These are phyloP conservation scores for Platanthera zijinensis DNA, from an alignment of 106 monocot species.

Conservation along the genomic window DNA sequence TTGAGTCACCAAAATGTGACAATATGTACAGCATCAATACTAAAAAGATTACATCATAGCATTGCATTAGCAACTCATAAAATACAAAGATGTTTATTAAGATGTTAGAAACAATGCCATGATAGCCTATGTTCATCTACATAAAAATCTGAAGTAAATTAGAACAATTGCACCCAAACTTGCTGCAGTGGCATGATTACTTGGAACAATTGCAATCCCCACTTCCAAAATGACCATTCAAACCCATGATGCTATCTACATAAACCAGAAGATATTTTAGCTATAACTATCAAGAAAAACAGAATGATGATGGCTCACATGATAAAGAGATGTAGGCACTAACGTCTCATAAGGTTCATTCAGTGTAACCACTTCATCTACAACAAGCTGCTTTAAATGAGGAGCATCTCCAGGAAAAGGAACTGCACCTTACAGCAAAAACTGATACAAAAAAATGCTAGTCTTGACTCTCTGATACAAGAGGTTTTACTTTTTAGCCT, in stretches of 20 bases:
- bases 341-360: constrained; percentile 93
- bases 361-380: constrained; percentile 73
- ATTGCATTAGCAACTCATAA: no score
- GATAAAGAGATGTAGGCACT: constrained; percentile 74
- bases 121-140: no score
- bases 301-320: constrained; percentile 36
- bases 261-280: no score
- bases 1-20: neutral
- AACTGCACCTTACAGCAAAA: constrained; percentile 86
- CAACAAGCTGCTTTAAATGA: constrained; percentile 73
- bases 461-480: constrained; percentile 27
- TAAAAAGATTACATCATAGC: neutral
- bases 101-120: no score
- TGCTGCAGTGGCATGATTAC: no score
- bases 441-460: constrained; percentile 42
- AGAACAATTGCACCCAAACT: no score
- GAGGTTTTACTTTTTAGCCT: constrained; percentile 17
- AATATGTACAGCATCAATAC: neutral
- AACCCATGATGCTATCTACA: no score
- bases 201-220: no score
- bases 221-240: no score
- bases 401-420: constrained; percentile 85
- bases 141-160: no score
- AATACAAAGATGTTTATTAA: no score
- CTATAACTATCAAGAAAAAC: neutral